A percentile compares a stretch with the other conserved stretches of the same genome.
phyloP scores from a whole-genome alignment of 306 rosid species.

The Bauhinia variegata region DNA sequence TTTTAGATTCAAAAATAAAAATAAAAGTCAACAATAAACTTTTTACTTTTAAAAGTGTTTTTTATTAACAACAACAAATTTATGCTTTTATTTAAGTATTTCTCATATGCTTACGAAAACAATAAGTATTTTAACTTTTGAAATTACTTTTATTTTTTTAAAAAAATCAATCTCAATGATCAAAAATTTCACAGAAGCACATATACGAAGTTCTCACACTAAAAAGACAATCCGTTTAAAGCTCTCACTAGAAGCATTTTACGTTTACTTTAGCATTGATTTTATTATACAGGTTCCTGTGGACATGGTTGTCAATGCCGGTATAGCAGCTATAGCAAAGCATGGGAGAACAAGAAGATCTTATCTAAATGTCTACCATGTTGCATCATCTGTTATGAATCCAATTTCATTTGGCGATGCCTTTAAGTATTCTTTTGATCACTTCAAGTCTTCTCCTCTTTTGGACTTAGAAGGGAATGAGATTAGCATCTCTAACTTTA shows the following conservation, averaged over 20 bases:
- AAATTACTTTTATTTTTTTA: no score
- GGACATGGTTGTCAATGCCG: constrained; percentile 63
- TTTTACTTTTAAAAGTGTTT: no score
- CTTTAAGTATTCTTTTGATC: constrained; percentile 35
- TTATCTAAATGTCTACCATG: constrained; percentile 50
- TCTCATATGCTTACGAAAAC: no score
- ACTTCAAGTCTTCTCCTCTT: constrained; percentile 47
- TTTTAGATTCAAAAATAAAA: no score
- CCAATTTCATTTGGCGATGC: constrained; percentile 40
- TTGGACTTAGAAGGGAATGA: constrained; percentile 42
- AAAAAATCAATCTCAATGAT: no score
- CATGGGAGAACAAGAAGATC: constrained; percentile 46
- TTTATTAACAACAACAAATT: no score
- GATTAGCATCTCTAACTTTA: constrained; percentile 41
- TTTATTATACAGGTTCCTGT: constrained; percentile 49
- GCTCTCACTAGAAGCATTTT: background rate
- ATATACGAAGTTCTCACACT: no score
- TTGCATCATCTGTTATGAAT: constrained; percentile 54
- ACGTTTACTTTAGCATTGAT: background rate
- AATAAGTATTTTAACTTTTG: no score
- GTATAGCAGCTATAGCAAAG: constrained; percentile 54
- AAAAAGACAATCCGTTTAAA: no score
- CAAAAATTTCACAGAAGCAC: no score
- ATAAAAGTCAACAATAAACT: no score
- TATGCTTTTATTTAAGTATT: no score